Evolutionary conservation across 345 rosid species (phyloP).

Genomic region (Brassica rapa): DNA sequence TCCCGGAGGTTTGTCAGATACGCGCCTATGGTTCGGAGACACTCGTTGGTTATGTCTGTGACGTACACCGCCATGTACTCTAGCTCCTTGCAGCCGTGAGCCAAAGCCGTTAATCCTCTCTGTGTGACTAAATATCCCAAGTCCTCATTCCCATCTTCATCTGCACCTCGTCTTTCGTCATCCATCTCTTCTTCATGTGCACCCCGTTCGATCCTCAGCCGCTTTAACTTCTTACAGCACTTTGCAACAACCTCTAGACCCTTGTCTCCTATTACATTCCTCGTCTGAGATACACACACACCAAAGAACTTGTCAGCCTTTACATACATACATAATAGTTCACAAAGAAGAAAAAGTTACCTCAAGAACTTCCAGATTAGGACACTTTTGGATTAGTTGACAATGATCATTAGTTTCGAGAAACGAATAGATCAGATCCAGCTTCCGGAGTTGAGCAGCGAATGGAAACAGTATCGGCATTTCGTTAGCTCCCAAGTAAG

Average conservation of each 20-base stretch:
- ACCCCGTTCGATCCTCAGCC: conserved; percentile 94
- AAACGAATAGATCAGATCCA: conserved; percentile 87
- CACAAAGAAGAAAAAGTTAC: not conserved
- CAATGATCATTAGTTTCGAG: conserved; percentile 90
- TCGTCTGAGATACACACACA: conserved; percentile 55
- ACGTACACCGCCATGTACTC: conserved; percentile 86
- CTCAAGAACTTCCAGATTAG: conserved; percentile 89
- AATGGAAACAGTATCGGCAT: conserved; percentile 79
- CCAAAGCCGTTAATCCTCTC: conserved; percentile 79
- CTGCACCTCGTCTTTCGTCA: conserved; percentile 48
- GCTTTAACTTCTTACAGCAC: conserved; percentile 67
- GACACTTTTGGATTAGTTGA: conserved; percentile 69
- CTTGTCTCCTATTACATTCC: conserved; percentile 94
- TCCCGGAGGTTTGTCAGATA: conserved; percentile 70
- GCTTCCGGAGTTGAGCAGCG: conserved; percentile 66
- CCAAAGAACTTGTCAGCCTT: not conserved
- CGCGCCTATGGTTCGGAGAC: conserved; percentile 66
- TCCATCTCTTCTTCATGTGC: conserved; percentile 87
- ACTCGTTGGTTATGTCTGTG: conserved; percentile 76
- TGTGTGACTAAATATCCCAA: conserved; percentile 76
- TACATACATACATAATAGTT: not conserved
- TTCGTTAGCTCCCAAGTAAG: conserved; percentile 71
- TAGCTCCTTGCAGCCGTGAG: conserved; percentile 81
- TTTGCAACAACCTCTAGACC: conserved; percentile 83
- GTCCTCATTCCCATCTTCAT: too few relatives aligned